A percentile compares a stretch with the other conserved stretches of the same genome.
These are phyloP conservation scores for Seminavis robusta DNA, from an alignment of 108 stramenopile genomes.

Conservation along the genomic window DNA sequence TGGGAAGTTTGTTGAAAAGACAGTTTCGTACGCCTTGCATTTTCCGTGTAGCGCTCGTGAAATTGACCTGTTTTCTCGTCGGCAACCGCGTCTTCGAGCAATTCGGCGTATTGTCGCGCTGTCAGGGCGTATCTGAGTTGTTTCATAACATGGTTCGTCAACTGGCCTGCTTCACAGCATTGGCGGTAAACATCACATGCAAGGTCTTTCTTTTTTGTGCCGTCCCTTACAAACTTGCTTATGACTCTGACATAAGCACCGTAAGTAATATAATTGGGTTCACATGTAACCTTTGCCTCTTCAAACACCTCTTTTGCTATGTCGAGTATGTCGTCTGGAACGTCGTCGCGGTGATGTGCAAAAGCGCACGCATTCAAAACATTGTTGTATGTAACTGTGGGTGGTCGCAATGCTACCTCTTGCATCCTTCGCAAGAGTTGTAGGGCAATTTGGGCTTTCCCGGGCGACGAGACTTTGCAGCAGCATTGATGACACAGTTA, in stretches of 20 bases:
- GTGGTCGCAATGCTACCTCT: constrained; percentile 15
- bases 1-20: constrained; percentile 2
- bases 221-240: neutral
- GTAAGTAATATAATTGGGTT: constrained; percentile 26
- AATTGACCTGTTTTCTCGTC: constrained; percentile 13
- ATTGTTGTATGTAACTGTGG: constrained; percentile 38
- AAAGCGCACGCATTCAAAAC: constrained; percentile 36
- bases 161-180: constrained; percentile 28
- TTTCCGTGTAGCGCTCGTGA: constrained; percentile 7
- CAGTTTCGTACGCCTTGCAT: constrained; percentile 4
- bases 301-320: constrained; percentile 18
- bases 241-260: constrained; percentile 19
- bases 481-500: constrained; percentile 19
- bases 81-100: constrained; percentile 9
- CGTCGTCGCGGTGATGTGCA: constrained; percentile 2
- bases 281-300: constrained; percentile 20
- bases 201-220: neutral
- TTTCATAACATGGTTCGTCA: constrained; percentile 11
- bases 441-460: constrained; percentile 34
- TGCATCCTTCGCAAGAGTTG: constrained; percentile 19
- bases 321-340: constrained; percentile 11
- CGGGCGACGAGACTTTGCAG: constrained; percentile 38
- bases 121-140: constrained; percentile 13
- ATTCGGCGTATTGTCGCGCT: constrained; percentile 9
- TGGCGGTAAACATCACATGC: too few species aligned